Conservation (phyloP, 2,329 filamentous ascomycete species). For the Paracoccidioides brasiliensis region DNA sequence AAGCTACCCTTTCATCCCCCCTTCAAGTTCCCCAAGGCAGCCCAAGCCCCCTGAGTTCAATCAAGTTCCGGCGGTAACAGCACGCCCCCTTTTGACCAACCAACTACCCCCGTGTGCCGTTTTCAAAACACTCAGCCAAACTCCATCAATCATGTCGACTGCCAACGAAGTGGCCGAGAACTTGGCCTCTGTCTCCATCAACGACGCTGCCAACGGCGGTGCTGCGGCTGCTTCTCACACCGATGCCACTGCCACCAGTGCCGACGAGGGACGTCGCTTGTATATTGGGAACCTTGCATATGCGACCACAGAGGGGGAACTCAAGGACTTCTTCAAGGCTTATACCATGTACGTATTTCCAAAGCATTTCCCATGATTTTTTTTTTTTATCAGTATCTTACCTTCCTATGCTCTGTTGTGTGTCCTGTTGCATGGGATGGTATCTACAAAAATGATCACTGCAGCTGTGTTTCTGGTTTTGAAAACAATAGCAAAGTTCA, state of each 20-base stretch:
- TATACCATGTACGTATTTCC: slow-evolving; percentile 82
- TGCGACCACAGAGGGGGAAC: slow-evolving; percentile 99
- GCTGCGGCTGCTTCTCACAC: slow-evolving; percentile 61
- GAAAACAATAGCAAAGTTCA: background rate
- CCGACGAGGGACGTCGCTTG: slow-evolving; percentile 95
- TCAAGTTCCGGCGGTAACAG: slow-evolving; percentile 22
- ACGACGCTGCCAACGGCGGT: slow-evolving; percentile 43
- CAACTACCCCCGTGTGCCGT: slow-evolving; percentile 6
- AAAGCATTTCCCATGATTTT: background rate
- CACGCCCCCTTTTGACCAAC: slow-evolving; percentile 22
- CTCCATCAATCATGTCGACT: slow-evolving; percentile 61
- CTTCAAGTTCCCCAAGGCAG: slow-evolving; percentile 41
- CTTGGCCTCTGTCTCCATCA: slow-evolving; percentile 54
- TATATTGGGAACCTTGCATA: slow-evolving; percentile 99
- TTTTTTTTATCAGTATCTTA: slow-evolving; percentile 1
- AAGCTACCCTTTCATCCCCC: slow-evolving; percentile 70
- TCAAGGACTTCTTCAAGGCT: slow-evolving; percentile 99
- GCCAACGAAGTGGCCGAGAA: slow-evolving; percentile 54
- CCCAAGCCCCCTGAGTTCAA: slow-evolving; percentile 51
- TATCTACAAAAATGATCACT: too few species aligned
- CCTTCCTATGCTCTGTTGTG: background rate
- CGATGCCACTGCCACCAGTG: slow-evolving; percentile 89
- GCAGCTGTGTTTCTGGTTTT: background rate
- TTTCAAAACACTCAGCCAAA: slow-evolving; percentile 15
- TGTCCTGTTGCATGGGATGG: background rate